phyloP scores from a whole-genome alignment of 192 early-diverging fungal species.

The Entomortierella beljakovae region DNA sequence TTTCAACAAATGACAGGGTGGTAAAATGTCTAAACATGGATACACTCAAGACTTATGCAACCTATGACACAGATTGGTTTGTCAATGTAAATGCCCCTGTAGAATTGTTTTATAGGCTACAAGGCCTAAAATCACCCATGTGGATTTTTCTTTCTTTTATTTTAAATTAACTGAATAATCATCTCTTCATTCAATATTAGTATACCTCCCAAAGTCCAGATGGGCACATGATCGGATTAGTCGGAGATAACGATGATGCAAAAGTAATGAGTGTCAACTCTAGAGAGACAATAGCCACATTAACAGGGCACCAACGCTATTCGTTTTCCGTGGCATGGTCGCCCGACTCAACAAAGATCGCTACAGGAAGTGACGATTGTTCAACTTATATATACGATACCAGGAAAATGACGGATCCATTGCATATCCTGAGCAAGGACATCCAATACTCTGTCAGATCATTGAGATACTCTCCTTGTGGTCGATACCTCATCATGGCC shows the following conservation, averaged over 20 bases:
- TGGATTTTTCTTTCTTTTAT: no score
- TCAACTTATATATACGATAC: slow-evolving; percentile 47
- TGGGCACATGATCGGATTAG: slow-evolving; percentile 40
- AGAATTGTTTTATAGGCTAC: no score
- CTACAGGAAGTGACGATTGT: slow-evolving; percentile 37
- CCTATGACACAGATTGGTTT: slow-evolving; percentile 22
- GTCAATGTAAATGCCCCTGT: slow-evolving; percentile 26
- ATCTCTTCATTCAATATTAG: no score
- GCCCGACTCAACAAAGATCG: slow-evolving; percentile 35
- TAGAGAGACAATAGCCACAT: slow-evolving; percentile 29
- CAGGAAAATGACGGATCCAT: slow-evolving; percentile 21
- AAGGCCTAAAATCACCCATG: no score
- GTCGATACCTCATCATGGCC: slow-evolving; percentile 43
- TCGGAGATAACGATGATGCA: slow-evolving; percentile 19
- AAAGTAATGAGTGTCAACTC: slow-evolving; percentile 42
- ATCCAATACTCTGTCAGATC: slow-evolving; percentile 40
- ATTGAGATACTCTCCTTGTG: slow-evolving; percentile 43
- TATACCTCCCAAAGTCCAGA: slow-evolving; percentile 48
- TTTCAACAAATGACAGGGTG: slow-evolving; percentile 30
- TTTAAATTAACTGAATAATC: no score
- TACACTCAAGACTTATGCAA: slow-evolving; percentile 6
- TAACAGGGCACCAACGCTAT: slow-evolving; percentile 37
- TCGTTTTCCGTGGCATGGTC: slow-evolving; percentile 48
- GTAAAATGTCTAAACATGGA: slow-evolving; percentile 29
- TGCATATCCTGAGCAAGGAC: slow-evolving; percentile 19